Conservation (phyloP, 257 asterid species). For the Solanum gandarillasii region DNA sequence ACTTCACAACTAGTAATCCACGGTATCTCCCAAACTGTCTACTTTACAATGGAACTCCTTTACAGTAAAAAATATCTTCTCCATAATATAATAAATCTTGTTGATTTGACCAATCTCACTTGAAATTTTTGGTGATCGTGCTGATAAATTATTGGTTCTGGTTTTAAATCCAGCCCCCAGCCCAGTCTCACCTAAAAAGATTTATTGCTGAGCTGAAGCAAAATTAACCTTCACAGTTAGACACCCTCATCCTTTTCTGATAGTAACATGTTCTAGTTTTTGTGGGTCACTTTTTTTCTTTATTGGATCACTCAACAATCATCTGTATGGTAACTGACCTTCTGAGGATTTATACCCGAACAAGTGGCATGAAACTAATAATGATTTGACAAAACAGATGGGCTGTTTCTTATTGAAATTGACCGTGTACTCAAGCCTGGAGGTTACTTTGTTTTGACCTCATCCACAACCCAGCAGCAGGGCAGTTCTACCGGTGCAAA, state of each 20-base stretch:
- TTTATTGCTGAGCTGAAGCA: background rate
- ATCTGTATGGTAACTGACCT: background rate
- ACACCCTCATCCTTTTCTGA: background rate
- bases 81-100: background rate
- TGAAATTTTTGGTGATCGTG: background rate
- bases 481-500: constrained; percentile 27
- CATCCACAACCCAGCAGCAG: constrained; percentile 53
- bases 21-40: background rate
- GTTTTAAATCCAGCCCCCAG: background rate
- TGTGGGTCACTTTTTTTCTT: background rate
- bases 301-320: background rate
- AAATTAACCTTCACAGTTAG: background rate
- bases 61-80: background rate
- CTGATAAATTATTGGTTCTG: background rate
- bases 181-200: background rate
- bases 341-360: background rate
- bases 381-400: constrained; percentile 46
- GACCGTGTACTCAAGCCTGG: constrained; percentile 97
- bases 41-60: background rate
- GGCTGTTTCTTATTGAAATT: constrained; percentile 71
- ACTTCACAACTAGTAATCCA: background rate
- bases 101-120: background rate
- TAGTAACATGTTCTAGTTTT: background rate
- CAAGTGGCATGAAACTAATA: constrained; percentile 13
- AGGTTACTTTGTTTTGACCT: constrained; percentile 82